phyloP scores from a whole-genome alignment of 1,284 basidiomycete species.

The Malassezia dermatis region DNA sequence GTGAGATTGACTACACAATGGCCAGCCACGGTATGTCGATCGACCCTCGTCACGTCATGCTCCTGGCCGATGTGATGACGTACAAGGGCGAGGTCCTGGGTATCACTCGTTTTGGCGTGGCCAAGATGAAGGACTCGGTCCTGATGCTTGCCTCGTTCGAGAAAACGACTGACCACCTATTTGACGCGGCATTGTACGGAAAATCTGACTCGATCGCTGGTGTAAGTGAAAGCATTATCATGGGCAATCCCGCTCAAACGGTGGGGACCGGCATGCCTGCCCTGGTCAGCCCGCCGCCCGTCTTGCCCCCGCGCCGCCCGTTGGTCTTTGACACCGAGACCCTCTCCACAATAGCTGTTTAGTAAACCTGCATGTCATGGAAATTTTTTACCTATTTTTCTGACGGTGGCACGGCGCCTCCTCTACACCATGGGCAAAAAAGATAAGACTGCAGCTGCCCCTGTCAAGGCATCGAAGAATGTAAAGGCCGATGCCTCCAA shows the following conservation, averaged over 20 bases:
- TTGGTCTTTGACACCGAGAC: constrained; percentile 31
- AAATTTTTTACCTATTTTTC: constrained; percentile 12
- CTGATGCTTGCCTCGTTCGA: constrained; percentile 99
- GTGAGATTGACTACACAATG: constrained; percentile 95
- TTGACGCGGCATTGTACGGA: constrained; percentile 90
- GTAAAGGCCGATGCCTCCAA: constrained; percentile 7
- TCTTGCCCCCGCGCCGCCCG: constrained; percentile 24
- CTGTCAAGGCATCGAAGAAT: constrained; percentile 1
- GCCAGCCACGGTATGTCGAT: constrained; percentile 94
- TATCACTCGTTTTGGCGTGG: constrained; percentile 98
- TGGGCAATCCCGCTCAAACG: constrained; percentile 92
- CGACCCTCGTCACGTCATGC: constrained; percentile 96
- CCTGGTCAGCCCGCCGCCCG: constrained; percentile 26
- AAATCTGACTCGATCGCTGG: constrained; percentile 92
- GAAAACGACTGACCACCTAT: constrained; percentile 97
- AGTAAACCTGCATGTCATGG: constrained; percentile 12
- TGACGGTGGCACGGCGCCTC: background rate
- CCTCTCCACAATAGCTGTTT: constrained; percentile 13
- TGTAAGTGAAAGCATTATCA: constrained; percentile 98
- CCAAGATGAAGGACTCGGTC: constrained; percentile 99
- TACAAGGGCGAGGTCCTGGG: constrained; percentile 99
- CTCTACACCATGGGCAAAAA: constrained; percentile 16
- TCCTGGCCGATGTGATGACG: constrained; percentile 95
- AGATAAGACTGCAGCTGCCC: constrained; percentile 6
- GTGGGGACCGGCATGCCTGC: constrained; percentile 70